Evolutionary conservation across 805 yeast species (phyloP).

Genomic region (Ogataea nitratoaversa): DNA sequence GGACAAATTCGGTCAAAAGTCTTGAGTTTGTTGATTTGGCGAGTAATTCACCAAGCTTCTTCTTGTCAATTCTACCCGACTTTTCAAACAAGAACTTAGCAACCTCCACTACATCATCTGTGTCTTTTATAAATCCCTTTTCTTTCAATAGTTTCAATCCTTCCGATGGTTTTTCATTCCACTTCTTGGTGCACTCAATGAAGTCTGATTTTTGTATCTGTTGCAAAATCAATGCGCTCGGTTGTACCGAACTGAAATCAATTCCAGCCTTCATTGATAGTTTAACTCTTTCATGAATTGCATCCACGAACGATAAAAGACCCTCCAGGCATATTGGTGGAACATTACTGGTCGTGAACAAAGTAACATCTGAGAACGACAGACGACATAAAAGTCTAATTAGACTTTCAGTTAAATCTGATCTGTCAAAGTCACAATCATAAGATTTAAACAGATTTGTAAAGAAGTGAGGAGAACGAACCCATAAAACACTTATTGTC

Average conservation of each 20-base stretch:
- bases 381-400: slow-evolving; percentile 70
- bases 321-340: slow-evolving; percentile 96
- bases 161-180: slow-evolving; percentile 73
- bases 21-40: slow-evolving; percentile 69
- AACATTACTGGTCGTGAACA: slow-evolving; percentile 72
- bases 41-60: slow-evolving; percentile 77
- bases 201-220: slow-evolving; percentile 66
- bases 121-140: slow-evolving; percentile 54
- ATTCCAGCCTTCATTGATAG: slow-evolving; percentile 24
- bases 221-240: slow-evolving; percentile 36
- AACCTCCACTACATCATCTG: slow-evolving; percentile 51
- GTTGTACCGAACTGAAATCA: slow-evolving; percentile 10
- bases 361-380: slow-evolving; percentile 83
- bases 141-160: slow-evolving; percentile 68
- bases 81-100: slow-evolving; percentile 74
- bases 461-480: slow-evolving; percentile 73
- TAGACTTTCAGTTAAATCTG: slow-evolving; percentile 66
- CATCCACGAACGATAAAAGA: slow-evolving; percentile 62
- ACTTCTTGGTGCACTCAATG: slow-evolving; percentile 65
- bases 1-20: slow-evolving; percentile 61
- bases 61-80: slow-evolving; percentile 82
- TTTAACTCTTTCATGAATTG: slow-evolving; percentile 51
- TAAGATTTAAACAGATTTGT: slow-evolving; percentile 72
- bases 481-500: slow-evolving; percentile 76
- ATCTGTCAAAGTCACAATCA: slow-evolving; percentile 87